Evolutionary conservation across 768 basidiomycete genomes (phyloP).

Genomic region (Agrocybe chaxingu): DNA sequence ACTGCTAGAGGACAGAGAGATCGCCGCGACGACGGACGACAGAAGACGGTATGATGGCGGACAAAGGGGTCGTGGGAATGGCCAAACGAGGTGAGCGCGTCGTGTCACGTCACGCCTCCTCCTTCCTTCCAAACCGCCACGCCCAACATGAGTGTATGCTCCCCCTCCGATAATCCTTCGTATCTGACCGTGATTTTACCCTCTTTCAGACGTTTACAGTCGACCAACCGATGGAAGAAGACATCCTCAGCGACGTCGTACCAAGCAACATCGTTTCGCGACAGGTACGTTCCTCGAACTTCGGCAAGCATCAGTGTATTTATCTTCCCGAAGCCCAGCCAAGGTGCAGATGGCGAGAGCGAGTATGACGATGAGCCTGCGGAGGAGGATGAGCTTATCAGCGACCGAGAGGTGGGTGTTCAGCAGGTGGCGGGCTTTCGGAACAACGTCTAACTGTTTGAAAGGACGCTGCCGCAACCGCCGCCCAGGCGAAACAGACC

Average conservation of each 20-base stretch:
- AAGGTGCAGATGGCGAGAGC: constrained; percentile 71
- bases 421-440: constrained; percentile 7
- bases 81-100: constrained; percentile 13
- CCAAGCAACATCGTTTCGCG: constrained; percentile 90
- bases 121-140: constrained; percentile 8
- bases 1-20: no score
- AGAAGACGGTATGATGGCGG: neutral
- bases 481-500: constrained; percentile 29
- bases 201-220: constrained; percentile 33
- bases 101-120: constrained; percentile 13
- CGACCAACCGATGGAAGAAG: constrained; percentile 53
- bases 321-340: constrained; percentile 43
- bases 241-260: constrained; percentile 87
- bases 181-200: neutral
- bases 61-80: neutral
- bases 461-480: constrained; percentile 12
- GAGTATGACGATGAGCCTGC: constrained; percentile 62
- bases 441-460: neutral
- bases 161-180: neutral
- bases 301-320: neutral
- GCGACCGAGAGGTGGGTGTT: constrained; percentile 37
- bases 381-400: constrained; percentile 63
- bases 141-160: constrained; percentile 22
- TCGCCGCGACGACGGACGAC: neutral
- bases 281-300: constrained; percentile 46